Evolutionary conservation across 2,329 filamentous ascomycete species (phyloP).

Genomic region (Colletotrichum abscissum): DNA sequence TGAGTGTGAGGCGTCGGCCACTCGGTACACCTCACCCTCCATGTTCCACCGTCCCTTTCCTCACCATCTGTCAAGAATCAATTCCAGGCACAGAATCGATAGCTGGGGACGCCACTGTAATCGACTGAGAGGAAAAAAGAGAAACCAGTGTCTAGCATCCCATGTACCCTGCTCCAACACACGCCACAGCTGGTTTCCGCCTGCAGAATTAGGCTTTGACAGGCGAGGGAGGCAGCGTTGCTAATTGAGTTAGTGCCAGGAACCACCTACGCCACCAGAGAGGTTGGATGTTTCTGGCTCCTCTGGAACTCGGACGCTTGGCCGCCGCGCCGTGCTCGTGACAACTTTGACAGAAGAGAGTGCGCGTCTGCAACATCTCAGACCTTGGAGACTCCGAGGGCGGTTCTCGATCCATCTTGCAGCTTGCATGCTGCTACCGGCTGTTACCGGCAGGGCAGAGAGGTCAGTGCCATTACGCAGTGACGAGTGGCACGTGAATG

Average conservation of each 20-base stretch:
- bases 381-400: neutral
- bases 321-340: neutral
- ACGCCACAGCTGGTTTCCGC: neutral
- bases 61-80: neutral
- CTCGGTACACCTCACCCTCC: neutral
- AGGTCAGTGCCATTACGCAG: neutral
- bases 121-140: neutral
- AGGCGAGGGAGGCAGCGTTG: neutral
- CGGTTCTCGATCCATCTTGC: neutral
- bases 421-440: neutral
- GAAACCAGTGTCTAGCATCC: neutral
- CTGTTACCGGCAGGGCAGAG: neutral
- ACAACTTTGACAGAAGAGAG: neutral
- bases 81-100: neutral
- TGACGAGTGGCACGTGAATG: neutral
- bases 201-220: neutral
- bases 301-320: neutral
- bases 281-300: neutral
- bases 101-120: neutral
- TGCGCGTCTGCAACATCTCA: neutral
- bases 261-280: neutral
- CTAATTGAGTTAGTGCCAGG: neutral
- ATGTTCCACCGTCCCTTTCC: conserved; percentile 2
- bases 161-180: neutral
- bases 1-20: neutral